Evolutionary conservation across 1,139 yeast species (phyloP).

Genomic region (Hemisphaericaspora subhashii): DNA sequence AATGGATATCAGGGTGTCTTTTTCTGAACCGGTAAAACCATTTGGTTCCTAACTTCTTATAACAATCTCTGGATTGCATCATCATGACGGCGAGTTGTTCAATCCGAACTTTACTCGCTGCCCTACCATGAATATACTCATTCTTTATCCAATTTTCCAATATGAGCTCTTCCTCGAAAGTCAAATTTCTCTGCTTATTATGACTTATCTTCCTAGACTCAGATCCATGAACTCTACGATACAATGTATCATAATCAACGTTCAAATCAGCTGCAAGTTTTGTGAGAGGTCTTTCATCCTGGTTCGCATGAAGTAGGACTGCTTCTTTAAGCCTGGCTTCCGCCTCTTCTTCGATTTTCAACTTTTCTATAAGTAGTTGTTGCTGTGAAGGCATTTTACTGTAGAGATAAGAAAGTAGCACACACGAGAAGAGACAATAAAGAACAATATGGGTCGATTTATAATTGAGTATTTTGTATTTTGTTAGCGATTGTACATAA

Average conservation of each 20-base stretch:
- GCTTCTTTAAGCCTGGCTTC: no score
- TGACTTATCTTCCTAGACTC: neutral
- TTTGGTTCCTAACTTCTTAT: neutral
- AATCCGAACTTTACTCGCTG: neutral
- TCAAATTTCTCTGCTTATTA: neutral
- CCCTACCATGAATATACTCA: neutral
- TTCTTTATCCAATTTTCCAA: neutral
- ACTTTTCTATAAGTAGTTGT: no score
- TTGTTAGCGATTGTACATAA: no score
- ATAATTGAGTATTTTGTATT: no score
- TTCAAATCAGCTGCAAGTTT: no score
- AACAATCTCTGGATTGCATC: neutral
- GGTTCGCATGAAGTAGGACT: no score
- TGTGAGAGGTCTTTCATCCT: no score
- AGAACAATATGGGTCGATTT: no score
- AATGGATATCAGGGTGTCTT: neutral
- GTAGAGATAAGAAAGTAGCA: no score
- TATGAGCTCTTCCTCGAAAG: neutral
- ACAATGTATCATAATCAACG: neutral
- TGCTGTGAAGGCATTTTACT: no score
- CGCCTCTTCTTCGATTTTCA: no score
- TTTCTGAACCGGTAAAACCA: neutral
- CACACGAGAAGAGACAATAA: no score
- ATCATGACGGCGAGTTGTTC: neutral
- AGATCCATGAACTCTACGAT: neutral